These are phyloP conservation scores for Colletotrichum sidae DNA, from an alignment of 2,329 filamentous ascomycete genomes.

Conservation along the genomic window DNA sequence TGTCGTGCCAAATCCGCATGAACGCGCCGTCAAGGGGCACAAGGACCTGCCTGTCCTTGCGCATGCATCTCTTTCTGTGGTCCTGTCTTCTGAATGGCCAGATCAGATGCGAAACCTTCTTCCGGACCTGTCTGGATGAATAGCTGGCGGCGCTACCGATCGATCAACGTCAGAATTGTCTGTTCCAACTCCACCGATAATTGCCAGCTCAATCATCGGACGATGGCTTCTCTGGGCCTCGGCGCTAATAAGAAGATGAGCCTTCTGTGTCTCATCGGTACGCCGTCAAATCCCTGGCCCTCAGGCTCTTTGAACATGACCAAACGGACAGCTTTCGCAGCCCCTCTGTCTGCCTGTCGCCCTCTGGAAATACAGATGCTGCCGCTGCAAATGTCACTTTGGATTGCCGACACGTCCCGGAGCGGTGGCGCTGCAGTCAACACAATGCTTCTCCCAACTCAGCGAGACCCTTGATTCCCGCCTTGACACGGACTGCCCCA, in stretches of 20 bases:
- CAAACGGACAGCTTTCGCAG: neutral
- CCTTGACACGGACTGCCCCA: slow-evolving; percentile 4
- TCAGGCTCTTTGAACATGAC: neutral
- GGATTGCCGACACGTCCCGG: slow-evolving; percentile 19
- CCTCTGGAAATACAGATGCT: slow-evolving; percentile 6
- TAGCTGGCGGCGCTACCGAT: slow-evolving; percentile 16
- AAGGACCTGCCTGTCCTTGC: slow-evolving; percentile 25
- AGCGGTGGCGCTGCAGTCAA: slow-evolving; percentile 17
- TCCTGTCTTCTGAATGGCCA: slow-evolving; percentile 10
- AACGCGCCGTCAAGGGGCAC: slow-evolving; percentile 20
- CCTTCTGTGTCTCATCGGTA: slow-evolving; percentile 1
- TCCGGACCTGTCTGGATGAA: slow-evolving; percentile 11
- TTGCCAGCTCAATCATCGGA: slow-evolving; percentile 30
- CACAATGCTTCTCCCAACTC: slow-evolving; percentile 14
- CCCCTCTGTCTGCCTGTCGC: neutral
- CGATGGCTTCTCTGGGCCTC: slow-evolving; percentile 26
- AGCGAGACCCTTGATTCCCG: slow-evolving; percentile 22
- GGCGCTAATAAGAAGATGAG: slow-evolving; percentile 17
- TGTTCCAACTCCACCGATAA: slow-evolving; percentile 22
- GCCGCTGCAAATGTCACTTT: slow-evolving; percentile 21
- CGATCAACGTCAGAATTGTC: slow-evolving; percentile 34
- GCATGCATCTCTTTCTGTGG: slow-evolving; percentile 2
- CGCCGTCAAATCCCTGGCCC: neutral
- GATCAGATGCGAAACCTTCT: slow-evolving; percentile 25
- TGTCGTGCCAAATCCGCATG: slow-evolving; percentile 25